Evolutionary conservation across 495 filamentous ascomycete genomes (phyloP), one percentile per base, ranked within the genome.

Genomic region (Daldinia childiae): DNA sequence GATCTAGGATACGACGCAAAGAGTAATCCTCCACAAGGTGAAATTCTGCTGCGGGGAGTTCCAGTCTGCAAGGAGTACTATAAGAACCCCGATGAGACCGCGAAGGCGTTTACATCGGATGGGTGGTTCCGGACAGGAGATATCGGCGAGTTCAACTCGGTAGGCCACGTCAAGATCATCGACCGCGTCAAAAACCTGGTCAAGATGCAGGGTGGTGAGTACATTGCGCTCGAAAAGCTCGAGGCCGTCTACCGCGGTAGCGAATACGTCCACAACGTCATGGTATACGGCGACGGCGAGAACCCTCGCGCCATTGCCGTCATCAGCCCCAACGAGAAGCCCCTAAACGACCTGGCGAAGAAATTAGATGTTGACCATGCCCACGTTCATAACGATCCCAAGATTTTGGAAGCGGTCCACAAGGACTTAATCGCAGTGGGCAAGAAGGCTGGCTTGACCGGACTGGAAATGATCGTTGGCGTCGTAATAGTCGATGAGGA

Each of bases 71-170:
- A 79, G 21, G 89, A 88, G 67, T 98, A 98, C 77, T 94, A 88
- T 82, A 89, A 90, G 74, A 92, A 95, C 78, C 86, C 89, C 3
- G 92, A 91, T 32, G 92, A 96, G 78, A 97, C 94, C 6, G 82
- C 84, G 55, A 92, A 92, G 79, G 91, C 90, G 7, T 83, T 97
- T 38, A 90, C 92, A 0, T 79, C 88, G 39, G 94, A 97, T 66
- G 94, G 94, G 51, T 98, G 94, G 94, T 97, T 97, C 86, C 87
- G 88, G 48, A 97, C 94, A 0, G 94, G 94, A 9, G 94, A 98
- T 68, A 92, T 98, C 39, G 90, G 88, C 74, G 84, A 85, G 26
- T 81, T 98, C 36, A 91, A 95, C 74, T 83, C 86, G 24, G 80
- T 88, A 52, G 94, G 94, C 68, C 91, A 95, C 72, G 88, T 97